Percentiles rank a stretch among this genome's conserved stretches.
These are phyloP conservation scores for Scytalidium sp. DNA, from an alignment of 2,329 filamentous ascomycete species.

Conservation along the genomic window DNA sequence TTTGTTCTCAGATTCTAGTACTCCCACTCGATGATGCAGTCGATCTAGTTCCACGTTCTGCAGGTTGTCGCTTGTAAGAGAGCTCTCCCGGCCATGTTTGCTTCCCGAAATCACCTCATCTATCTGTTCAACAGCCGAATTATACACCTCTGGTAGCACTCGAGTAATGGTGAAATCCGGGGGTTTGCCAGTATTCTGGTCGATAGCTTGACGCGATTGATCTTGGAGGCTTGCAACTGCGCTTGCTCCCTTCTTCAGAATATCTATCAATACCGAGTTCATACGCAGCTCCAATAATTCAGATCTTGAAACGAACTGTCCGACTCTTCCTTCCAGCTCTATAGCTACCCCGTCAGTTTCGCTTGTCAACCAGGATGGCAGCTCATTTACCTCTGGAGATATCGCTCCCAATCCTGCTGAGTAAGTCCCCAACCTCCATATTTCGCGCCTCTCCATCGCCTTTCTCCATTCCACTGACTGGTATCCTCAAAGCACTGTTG, in stretches of 20 bases:
- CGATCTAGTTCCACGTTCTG: slow-evolving; percentile 6
- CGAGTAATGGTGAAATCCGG: neutral
- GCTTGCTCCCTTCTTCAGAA: neutral
- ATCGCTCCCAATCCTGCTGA: neutral
- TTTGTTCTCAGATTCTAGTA: slow-evolving; percentile 22
- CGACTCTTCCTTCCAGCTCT: neutral
- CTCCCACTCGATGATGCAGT: slow-evolving; percentile 7
- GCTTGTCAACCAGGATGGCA: neutral
- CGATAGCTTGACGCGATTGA: neutral
- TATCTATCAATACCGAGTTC: neutral
- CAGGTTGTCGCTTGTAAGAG: neutral
- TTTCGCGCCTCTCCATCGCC: neutral
- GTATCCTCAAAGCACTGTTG: neutral
- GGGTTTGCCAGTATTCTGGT: neutral
- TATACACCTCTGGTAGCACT: neutral
- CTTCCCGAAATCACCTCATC: slow-evolving; percentile 15
- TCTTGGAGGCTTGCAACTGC: neutral
- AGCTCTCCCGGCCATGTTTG: slow-evolving; percentile 13
- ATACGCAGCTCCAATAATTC: neutral
- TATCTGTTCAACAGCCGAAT: neutral
- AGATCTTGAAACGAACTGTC: neutral
- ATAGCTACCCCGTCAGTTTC: neutral
- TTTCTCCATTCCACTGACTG: neutral
- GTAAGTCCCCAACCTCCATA: neutral
- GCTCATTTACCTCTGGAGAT: neutral